Evolutionary conservation across 2,329 filamentous ascomycete genomes (phyloP).

Genomic region (Exophiala sp.): DNA sequence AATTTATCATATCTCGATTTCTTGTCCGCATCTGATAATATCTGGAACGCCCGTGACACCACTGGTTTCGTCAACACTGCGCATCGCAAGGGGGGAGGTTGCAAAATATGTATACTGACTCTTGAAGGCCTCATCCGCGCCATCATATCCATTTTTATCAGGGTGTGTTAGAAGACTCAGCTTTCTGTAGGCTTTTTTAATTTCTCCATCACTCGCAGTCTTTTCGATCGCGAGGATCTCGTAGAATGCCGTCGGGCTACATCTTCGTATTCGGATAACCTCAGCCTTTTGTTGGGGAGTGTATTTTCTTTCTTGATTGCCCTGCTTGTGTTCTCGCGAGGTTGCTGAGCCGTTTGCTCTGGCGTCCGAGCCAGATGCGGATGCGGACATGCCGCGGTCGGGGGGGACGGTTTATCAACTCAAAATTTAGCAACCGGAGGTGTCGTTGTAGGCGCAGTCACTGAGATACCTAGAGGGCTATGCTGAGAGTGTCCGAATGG

Average conservation of each 20-base stretch:
- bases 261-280: constrained; percentile 80
- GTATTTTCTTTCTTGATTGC: constrained; percentile 55
- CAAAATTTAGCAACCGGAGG: background rate
- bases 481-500: background rate
- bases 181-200: constrained; percentile 98
- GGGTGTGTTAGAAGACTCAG: constrained; percentile 90
- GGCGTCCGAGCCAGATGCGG: constrained; percentile 43
- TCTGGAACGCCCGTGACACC: constrained; percentile 88
- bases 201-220: constrained; percentile 68
- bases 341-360: constrained; percentile 38
- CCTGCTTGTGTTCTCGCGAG: constrained; percentile 46
- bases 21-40: constrained; percentile 91
- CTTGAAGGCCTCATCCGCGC: constrained; percentile 97
- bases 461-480: background rate
- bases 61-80: constrained; percentile 43
- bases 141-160: constrained; percentile 95
- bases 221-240: constrained; percentile 76
- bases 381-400: constrained; percentile 35
- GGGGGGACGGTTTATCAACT: background rate
- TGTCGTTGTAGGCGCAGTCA: background rate
- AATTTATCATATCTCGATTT: constrained; percentile 79
- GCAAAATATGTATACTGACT: constrained; percentile 49
- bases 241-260: constrained; percentile 82
- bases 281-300: constrained; percentile 88
- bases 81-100: background rate